phyloP scores from a whole-genome alignment of 1,139 yeast genomes.

The Suhomyces bokatorum region DNA sequence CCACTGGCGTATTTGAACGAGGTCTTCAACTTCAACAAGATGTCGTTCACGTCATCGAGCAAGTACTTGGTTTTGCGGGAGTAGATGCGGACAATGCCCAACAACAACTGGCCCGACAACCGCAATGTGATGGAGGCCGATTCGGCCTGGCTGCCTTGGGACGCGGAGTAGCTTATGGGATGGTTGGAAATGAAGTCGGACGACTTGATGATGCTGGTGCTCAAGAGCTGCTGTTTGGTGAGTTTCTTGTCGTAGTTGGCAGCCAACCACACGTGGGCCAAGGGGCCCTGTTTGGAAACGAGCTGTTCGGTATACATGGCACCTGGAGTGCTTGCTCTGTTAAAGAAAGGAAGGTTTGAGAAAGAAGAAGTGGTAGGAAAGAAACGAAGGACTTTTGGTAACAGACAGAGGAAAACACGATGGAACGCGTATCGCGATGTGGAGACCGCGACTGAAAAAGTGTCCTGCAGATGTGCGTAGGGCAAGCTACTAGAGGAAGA shows the following conservation, averaged over 20 bases:
- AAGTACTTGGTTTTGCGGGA: slow-evolving; percentile 83
- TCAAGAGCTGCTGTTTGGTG: slow-evolving; percentile 72
- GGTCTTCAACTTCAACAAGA: slow-evolving; percentile 69
- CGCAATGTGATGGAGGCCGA: slow-evolving; percentile 63
- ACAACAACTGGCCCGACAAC: slow-evolving; percentile 81
- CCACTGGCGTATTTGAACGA: slow-evolving; percentile 57
- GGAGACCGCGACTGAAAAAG: slow-evolving; percentile 5
- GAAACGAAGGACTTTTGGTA: neutral
- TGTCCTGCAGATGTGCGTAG: neutral
- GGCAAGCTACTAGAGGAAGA: neutral
- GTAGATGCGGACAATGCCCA: slow-evolving; percentile 88
- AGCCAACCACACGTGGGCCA: slow-evolving; percentile 92
- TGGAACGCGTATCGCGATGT: slow-evolving; percentile 10
- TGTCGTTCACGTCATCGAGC: slow-evolving; percentile 81
- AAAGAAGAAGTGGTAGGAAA: neutral
- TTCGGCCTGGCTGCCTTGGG: slow-evolving; percentile 11
- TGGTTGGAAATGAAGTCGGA: slow-evolving; percentile 51
- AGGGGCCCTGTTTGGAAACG: slow-evolving; percentile 71
- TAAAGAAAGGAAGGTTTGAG: neutral
- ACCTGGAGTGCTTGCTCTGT: neutral
- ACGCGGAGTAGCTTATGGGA: slow-evolving; percentile 17
- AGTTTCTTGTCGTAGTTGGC: slow-evolving; percentile 83
- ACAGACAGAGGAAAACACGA: neutral
- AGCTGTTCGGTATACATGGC: slow-evolving; percentile 43
- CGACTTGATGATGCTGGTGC: slow-evolving; percentile 70